Percentiles rank a stretch among this genome's conserved stretches.
These are phyloP conservation scores for Alternaria infectoria DNA, from an alignment of 2,329 filamentous ascomycete genomes.

Conservation along the genomic window DNA sequence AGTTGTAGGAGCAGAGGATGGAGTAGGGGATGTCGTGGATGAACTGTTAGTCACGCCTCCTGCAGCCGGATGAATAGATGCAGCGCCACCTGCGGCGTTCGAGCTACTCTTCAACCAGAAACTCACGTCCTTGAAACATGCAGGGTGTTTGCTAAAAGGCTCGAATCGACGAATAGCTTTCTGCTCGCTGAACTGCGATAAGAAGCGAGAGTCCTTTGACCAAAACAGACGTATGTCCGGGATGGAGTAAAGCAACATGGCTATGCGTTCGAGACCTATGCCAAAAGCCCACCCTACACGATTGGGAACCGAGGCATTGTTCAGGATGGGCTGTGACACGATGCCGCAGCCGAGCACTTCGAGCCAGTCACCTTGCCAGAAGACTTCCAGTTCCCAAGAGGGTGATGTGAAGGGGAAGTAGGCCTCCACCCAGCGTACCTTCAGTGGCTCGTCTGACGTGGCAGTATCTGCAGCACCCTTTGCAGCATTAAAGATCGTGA, in stretches of 20 bases:
- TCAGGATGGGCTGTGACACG: conserved; percentile 80
- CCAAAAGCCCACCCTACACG: conserved; percentile 95
- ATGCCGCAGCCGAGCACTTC: conserved; percentile 95
- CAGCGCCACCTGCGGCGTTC: conserved; percentile 32
- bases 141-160: conserved; percentile 90
- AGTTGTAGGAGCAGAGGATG: neutral
- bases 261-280: conserved; percentile 89
- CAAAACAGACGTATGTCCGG: conserved; percentile 97
- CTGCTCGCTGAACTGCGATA: conserved; percentile 73
- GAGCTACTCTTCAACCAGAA: conserved; percentile 73
- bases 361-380: conserved; percentile 93
- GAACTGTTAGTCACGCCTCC: conserved; percentile 7
- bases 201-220: conserved; percentile 83
- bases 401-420: conserved; percentile 98
- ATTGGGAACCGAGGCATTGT: conserved; percentile 74
- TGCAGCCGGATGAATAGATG: conserved; percentile 21
- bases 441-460: conserved; percentile 68
- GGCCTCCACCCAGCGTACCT: conserved; percentile 92
- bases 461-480: conserved; percentile 62
- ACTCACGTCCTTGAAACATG: conserved; percentile 88
- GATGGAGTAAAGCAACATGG: conserved; percentile 96
- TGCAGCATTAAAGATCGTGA: conserved; percentile 84
- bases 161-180: conserved; percentile 68
- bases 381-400: conserved; percentile 94
- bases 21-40: conserved; percentile 14